Conservation (phyloP, 1,139 yeast species). For the Yamadazyma taylorii region DNA sequence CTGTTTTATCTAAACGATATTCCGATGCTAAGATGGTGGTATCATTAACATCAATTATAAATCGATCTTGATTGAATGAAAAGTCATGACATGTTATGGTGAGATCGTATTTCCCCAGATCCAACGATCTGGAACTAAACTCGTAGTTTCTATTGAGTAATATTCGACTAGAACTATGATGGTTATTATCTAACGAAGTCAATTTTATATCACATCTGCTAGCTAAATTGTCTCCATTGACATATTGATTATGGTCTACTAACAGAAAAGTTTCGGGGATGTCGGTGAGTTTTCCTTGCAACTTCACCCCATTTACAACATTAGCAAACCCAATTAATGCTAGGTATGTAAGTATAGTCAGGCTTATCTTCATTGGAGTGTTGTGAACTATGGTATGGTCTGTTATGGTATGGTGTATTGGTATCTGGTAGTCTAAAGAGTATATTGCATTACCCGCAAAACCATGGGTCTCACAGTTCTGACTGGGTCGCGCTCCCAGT, state of each 20-base stretch:
- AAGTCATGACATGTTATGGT: conserved; percentile 40
- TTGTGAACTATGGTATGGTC: too few species aligned
- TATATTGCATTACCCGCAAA: too few species aligned
- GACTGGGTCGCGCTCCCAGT: neutral
- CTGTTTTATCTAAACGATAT: conserved; percentile 20
- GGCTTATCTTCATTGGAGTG: neutral
- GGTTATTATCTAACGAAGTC: conserved; percentile 2
- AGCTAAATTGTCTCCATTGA: conserved; percentile 40
- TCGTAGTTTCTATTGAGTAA: conserved; percentile 27
- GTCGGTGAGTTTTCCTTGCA: conserved; percentile 19
- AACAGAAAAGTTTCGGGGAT: conserved; percentile 15
- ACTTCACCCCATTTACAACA: conserved; percentile 12
- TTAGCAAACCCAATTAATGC: conserved; percentile 2
- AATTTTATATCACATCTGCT: conserved; percentile 35
- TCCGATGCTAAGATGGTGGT: conserved; percentile 23
- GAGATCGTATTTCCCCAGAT: conserved; percentile 36
- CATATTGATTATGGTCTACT: conserved; percentile 19
- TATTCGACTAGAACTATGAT: conserved; percentile 8
- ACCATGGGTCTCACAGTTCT: neutral
- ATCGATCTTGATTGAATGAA: conserved; percentile 26
- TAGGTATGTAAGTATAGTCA: neutral
- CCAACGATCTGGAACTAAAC: conserved; percentile 27
- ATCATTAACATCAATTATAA: conserved; percentile 25
- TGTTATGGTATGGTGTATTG: too few species aligned
- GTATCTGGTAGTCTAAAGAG: too few species aligned